A percentile compares a stretch with the other conserved stretches of the same genome.
phyloP scores from a whole-genome alignment of 2,329 filamentous ascomycete species.

The Botrytis byssoidea region DNA sequence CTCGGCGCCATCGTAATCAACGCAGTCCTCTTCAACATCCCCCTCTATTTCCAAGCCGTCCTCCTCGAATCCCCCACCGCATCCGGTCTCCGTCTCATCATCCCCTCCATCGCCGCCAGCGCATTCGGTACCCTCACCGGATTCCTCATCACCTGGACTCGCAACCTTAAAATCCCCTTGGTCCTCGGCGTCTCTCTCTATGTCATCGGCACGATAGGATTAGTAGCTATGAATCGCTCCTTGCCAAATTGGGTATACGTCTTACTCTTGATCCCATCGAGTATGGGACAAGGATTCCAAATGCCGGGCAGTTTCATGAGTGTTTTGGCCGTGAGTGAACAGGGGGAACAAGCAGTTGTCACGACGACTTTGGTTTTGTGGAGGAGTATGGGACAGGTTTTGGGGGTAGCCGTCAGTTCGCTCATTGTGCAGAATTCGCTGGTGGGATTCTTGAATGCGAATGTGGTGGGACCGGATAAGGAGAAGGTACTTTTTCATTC shows the following conservation, averaged over 20 bases:
- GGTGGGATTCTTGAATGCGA: constrained; percentile 54
- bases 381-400: constrained; percentile 67
- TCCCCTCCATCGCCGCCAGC: constrained; percentile 59
- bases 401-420: constrained; percentile 71
- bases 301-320: constrained; percentile 65
- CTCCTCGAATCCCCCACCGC: constrained; percentile 66
- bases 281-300: constrained; percentile 61
- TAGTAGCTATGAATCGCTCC: constrained; percentile 50
- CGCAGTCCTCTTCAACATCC: constrained; percentile 60
- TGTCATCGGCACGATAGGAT: constrained; percentile 50
- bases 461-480: constrained; percentile 60
- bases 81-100: constrained; percentile 69
- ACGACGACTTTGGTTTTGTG: constrained; percentile 70
- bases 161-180: constrained; percentile 59
- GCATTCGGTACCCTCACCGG: constrained; percentile 56
- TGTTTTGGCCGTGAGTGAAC: constrained; percentile 57
- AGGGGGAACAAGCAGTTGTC: constrained; percentile 64
- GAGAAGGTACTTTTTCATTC: constrained; percentile 39
- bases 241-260: constrained; percentile 55
- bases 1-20: constrained; percentile 53
- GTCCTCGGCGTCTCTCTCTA: constrained; percentile 50
- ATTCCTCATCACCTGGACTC: constrained; percentile 59
- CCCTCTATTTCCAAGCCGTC: constrained; percentile 75
- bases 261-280: constrained; percentile 54
- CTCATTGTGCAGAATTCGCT: constrained; percentile 73